Conservation (phyloP, 1,139 yeast species). For the Scheffersomyces insectosa region DNA sequence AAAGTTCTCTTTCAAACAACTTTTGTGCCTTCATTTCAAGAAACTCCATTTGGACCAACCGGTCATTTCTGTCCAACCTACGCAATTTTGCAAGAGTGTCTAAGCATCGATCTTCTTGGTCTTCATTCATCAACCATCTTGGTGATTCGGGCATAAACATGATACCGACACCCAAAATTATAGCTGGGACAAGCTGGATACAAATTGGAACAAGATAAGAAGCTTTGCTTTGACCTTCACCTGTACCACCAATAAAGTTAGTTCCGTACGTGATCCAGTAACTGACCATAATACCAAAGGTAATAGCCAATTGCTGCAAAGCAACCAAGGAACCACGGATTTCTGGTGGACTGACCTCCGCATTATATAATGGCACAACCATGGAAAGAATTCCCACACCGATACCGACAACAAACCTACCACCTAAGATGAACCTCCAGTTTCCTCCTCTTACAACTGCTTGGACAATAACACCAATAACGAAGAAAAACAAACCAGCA, state of each 20-base stretch:
- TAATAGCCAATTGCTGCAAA: conserved; percentile 65
- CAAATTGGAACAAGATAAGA: conserved; percentile 61
- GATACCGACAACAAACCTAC: conserved; percentile 66
- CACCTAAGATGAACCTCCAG: conserved; percentile 43
- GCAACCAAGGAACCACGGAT: conserved; percentile 71
- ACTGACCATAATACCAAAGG: conserved; percentile 62
- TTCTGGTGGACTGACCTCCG: conserved; percentile 68
- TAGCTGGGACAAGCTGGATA: conserved; percentile 66
- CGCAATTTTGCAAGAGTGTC: conserved; percentile 51
- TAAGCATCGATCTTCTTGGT: conserved; percentile 65
- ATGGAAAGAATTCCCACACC: conserved; percentile 75
- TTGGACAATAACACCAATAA: too few relatives aligned
- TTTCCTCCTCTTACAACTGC: too few relatives aligned
- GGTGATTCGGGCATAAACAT: conserved; percentile 71
- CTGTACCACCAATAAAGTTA: conserved; percentile 45
- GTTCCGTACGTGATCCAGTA: conserved; percentile 67
- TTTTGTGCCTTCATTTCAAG: conserved; percentile 57
- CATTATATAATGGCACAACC: conserved; percentile 68
- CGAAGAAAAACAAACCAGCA: too few relatives aligned
- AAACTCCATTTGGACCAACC: conserved; percentile 56
- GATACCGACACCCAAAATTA: conserved; percentile 46
- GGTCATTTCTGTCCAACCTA: conserved; percentile 53
- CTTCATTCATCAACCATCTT: conserved; percentile 67
- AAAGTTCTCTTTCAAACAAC: conserved; percentile 31
- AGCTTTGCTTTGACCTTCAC: conserved; percentile 29